phyloP scores from a whole-genome alignment of 768 basidiomycete species.

The Leucogyrophana mollusca region DNA sequence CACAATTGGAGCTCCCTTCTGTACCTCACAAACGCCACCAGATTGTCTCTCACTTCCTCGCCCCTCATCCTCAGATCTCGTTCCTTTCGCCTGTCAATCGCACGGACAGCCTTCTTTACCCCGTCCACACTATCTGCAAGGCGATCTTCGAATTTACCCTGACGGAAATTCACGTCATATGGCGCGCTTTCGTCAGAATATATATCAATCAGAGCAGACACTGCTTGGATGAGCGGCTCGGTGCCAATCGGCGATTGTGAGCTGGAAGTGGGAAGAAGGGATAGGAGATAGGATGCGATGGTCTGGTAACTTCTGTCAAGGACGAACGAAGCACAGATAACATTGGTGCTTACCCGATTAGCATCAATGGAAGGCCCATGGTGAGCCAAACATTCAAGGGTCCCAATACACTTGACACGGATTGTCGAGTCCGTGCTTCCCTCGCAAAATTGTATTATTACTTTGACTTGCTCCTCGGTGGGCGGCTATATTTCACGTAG shows the following conservation, averaged over 20 bases:
- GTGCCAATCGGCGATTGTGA: constrained; percentile 44
- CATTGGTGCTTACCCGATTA: constrained; percentile 43
- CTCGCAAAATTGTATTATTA: constrained; percentile 67
- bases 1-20: constrained; percentile 50
- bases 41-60: constrained; percentile 75
- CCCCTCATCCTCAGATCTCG: constrained; percentile 64
- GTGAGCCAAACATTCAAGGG: constrained; percentile 84
- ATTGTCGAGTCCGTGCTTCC: constrained; percentile 51
- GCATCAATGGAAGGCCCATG: constrained; percentile 58
- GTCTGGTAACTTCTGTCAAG: constrained; percentile 33
- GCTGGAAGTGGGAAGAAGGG: constrained; percentile 49
- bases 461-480: constrained; percentile 55
- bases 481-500: constrained; percentile 43
- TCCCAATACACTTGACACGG: constrained; percentile 78
- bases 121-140: constrained; percentile 61
- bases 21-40: constrained; percentile 76
- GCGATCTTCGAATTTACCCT: constrained; percentile 53
- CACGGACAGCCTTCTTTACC: constrained; percentile 58
- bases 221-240: constrained; percentile 74
- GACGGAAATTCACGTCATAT: constrained; percentile 80
- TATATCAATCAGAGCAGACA: constrained; percentile 87
- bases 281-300: constrained; percentile 67
- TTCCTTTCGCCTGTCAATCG: constrained; percentile 66
- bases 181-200: constrained; percentile 84
- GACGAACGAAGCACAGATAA: constrained; percentile 34